These are phyloP conservation scores for Syncephalastrum racemosum DNA, from an alignment of 371 early-diverging fungal genomes.

Conservation along the genomic window DNA sequence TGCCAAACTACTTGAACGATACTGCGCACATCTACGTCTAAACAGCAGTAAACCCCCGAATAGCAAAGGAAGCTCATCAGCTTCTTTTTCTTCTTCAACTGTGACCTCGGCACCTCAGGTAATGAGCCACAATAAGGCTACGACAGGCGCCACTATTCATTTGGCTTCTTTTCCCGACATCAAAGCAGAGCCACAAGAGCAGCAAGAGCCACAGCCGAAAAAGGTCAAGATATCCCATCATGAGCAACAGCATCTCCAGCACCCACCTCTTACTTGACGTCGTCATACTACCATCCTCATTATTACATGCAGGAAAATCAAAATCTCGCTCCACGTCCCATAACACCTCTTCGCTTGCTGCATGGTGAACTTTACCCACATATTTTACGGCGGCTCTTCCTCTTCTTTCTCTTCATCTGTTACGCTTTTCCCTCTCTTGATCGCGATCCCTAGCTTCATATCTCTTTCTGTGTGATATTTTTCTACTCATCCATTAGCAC, in stretches of 20 bases:
- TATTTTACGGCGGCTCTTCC: background rate
- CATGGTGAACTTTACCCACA: no score
- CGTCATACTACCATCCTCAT: slow-evolving; percentile 1
- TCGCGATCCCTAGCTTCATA: no score
- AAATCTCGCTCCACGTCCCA: no score
- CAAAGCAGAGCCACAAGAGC: background rate
- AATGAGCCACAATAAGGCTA: background rate
- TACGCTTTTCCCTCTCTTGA: background rate
- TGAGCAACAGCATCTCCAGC: no score
- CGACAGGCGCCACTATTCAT: background rate
- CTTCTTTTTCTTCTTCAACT: no score
- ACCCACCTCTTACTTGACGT: background rate
- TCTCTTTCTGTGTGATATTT: no score
- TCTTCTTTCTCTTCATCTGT: background rate
- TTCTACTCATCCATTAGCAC: no score
- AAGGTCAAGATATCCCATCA: no score
- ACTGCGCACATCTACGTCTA: slow-evolving; percentile 15
- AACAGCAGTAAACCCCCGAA: slow-evolving; percentile 2
- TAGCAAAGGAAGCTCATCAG: background rate
- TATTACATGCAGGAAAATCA: background rate
- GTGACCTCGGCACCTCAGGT: no score
- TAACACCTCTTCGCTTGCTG: no score
- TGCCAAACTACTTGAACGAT: slow-evolving; percentile 12
- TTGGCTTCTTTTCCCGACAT: background rate
- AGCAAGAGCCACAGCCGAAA: background rate